phyloP scores from a whole-genome alignment of 768 basidiomycete genomes.

The Boletus barrowsii region DNA sequence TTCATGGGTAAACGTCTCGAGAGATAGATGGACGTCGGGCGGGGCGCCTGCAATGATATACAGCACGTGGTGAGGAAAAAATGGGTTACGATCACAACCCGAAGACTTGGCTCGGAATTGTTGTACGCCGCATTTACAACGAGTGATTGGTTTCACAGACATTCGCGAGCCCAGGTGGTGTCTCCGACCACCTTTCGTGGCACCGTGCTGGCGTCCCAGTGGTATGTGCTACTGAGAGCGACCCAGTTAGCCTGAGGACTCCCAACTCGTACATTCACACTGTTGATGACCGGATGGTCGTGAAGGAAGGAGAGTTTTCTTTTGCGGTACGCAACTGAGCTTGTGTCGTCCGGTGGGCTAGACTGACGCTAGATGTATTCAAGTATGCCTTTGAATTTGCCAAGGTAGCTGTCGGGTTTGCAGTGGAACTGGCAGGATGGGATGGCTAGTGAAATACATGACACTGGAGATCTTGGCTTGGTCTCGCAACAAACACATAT shows the following conservation, averaged over 20 bases:
- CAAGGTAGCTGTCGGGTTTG: constrained; percentile 57
- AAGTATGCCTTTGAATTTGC: constrained; percentile 53
- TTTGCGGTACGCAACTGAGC: constrained; percentile 25
- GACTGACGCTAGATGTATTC: too few relatives aligned
- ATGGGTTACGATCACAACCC: constrained; percentile 34
- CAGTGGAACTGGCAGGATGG: constrained; percentile 44
- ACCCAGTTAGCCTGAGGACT: constrained; percentile 38
- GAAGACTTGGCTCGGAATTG: too few relatives aligned
- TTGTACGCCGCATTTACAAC: constrained; percentile 27
- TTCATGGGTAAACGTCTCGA: constrained; percentile 25
- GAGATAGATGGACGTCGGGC: constrained; percentile 27
- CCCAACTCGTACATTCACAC: constrained; percentile 44
- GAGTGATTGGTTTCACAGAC: too few relatives aligned
- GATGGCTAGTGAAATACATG: constrained; percentile 1
- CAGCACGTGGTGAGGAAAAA: too few relatives aligned
- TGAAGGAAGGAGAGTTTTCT: constrained; percentile 41
- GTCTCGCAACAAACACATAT: too few relatives aligned
- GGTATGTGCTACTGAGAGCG: constrained; percentile 43
- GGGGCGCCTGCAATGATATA: constrained; percentile 12
- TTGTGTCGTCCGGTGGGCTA: background rate
- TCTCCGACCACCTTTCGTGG: constrained; percentile 50
- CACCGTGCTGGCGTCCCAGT: constrained; percentile 40
- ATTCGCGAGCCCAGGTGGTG: constrained; percentile 29
- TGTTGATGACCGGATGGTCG: constrained; percentile 20
- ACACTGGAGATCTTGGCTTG: too few relatives aligned